Base-by-base conservation (phyloP, 2,329 filamentous ascomycete species). In the Epichloe festucae region DNA sequence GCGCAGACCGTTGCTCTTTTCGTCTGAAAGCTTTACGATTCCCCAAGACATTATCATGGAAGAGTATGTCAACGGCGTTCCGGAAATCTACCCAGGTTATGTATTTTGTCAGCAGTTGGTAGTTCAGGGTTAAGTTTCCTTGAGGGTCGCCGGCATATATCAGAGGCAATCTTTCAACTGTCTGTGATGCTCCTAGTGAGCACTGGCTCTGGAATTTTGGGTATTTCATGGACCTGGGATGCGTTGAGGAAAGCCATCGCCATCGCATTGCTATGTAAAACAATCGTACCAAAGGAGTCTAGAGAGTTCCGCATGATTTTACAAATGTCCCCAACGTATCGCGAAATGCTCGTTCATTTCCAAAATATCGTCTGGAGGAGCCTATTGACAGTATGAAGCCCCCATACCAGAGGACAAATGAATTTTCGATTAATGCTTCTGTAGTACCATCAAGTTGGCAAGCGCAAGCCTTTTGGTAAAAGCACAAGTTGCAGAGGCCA, bases 221-320 rank as follows among this genome's bases (percentile, higher is more conserved):
- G 34, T 46, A 8, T 36, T 21, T 1, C 15, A 46, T 46, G 10
- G 27, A 72, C 72, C 1, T 61, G 77, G 0, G 73, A 76, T 54
- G 64, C 67, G 0, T 57, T 65, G 0, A 59, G 63, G 1, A 59
- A 59, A 19, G 62, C 62, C 5, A 54, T 69, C 3, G 59, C 60
- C 1, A 60, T 54, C 2, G 57, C 60, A 0, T 60, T 59, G 27
- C 48, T 27, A 23, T 43, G 6, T 11, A 17, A 38, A 39, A 42
- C 23, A 3, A 21, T 17, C 17, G 19, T 47, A 27, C 10, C 19
- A 39, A 11, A 19, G 19, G 45, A 27, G 19, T 23, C 38, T 5
- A 17, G 19, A 38, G 12, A 14, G 35, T 39, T 4, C 17, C 19
- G 21, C n/a, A 39, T 23, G 12, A 27, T 17, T 38, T 38, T 27